Conservation (phyloP, 768 basidiomycete species). For the Kwoniella dendrophila region DNA sequence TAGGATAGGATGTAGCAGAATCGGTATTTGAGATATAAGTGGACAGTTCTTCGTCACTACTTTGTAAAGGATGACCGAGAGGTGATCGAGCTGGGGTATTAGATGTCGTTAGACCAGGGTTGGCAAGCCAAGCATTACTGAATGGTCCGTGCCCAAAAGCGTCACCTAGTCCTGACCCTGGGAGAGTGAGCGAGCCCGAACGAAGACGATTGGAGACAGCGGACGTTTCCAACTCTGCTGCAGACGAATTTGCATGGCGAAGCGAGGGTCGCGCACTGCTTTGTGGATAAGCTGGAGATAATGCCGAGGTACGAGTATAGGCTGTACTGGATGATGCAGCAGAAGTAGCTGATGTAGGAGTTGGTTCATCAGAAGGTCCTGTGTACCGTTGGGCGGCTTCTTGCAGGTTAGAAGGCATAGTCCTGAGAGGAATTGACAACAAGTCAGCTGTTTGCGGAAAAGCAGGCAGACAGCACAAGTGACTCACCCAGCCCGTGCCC, state of each 20-base stretch:
- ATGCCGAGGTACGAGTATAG: conserved; percentile 59
- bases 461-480: background rate
- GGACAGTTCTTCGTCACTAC: conserved; percentile 74
- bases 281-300: conserved; percentile 55
- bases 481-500: conserved; percentile 81
- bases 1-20: conserved; percentile 52
- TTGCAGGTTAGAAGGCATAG: conserved; percentile 92
- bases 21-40: conserved; percentile 70
- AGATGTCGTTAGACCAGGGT: conserved; percentile 57
- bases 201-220: conserved; percentile 68
- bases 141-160: conserved; percentile 83
- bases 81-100: conserved; percentile 60
- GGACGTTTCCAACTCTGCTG: conserved; percentile 43
- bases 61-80: conserved; percentile 26
- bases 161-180: conserved; percentile 70
- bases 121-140: conserved; percentile 78
- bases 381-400: conserved; percentile 81
- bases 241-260: conserved; percentile 50
- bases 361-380: conserved; percentile 64
- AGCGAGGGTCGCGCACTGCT: conserved; percentile 42
- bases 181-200: conserved; percentile 88
- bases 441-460: background rate
- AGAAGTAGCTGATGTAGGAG: conserved; percentile 54
- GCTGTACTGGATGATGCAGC: conserved; percentile 56
- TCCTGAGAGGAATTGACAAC: conserved; percentile 58